Evolutionary conservation across 2,329 filamentous ascomycete species (phyloP).

Genomic region (Domatiomyces globalis): DNA sequence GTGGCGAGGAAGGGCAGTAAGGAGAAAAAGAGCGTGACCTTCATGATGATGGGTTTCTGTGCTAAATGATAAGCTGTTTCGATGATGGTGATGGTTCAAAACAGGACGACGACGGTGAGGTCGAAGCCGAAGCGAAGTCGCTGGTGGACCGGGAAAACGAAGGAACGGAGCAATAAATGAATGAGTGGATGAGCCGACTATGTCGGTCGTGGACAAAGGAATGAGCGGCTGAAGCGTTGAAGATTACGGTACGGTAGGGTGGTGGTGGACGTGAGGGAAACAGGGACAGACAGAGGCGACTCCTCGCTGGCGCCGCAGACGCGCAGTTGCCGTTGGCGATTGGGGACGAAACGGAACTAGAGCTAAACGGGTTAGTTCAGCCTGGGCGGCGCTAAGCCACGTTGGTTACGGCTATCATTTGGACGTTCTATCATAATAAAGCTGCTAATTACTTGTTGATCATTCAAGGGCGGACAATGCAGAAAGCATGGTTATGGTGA

Average conservation of each 20-base stretch:
- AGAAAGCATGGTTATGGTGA: background rate
- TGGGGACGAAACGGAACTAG: background rate
- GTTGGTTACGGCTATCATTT: background rate
- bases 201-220: background rate
- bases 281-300: background rate
- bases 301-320: background rate
- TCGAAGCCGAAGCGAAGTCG: background rate
- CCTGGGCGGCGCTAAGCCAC: background rate
- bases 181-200: constrained; percentile 4
- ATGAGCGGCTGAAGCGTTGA: background rate
- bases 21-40: constrained; percentile 28
- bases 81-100: constrained; percentile 2
- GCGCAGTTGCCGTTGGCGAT: background rate
- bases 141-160: constrained; percentile 1
- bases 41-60: constrained; percentile 7
- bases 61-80: background rate
- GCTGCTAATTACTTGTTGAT: no score
- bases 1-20: constrained; percentile 32
- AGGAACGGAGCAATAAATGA: constrained; percentile 1
- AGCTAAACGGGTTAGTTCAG: background rate
- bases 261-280: background rate
- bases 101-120: background rate
- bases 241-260: background rate
- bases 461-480: no score
- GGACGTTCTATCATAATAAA: no score